Percentiles rank a stretch among this genome's conserved stretches.
Conservation (phyloP, 2,329 filamentous ascomycete species). For the Fusarium keratoplasticum region DNA sequence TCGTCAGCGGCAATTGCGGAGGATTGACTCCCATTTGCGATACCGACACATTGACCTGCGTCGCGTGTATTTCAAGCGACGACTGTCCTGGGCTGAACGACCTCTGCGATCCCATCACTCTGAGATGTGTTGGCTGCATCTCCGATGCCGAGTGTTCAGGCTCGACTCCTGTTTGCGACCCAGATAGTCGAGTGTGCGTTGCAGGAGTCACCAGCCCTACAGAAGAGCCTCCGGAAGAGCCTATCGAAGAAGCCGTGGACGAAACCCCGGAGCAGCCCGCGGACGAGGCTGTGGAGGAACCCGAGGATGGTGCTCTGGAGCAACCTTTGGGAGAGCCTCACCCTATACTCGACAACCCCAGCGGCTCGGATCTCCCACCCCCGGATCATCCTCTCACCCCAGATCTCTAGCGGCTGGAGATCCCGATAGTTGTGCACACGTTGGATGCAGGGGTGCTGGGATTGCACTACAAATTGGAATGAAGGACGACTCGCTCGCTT, state of each 20-base stretch:
- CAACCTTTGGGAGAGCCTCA: background rate
- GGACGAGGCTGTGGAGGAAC: background rate
- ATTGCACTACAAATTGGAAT: background rate
- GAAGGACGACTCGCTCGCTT: background rate
- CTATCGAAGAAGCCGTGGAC: background rate
- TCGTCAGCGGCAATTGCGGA: background rate
- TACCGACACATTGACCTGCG: background rate
- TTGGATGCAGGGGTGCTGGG: background rate
- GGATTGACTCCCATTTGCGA: background rate
- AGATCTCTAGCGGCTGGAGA: background rate
- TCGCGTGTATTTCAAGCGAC: background rate
- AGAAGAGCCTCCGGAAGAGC: background rate
- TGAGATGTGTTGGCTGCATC: background rate
- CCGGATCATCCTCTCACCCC: background rate
- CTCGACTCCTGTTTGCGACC: background rate
- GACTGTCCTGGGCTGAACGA: background rate
- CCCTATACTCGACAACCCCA: background rate
- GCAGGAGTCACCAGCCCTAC: background rate
- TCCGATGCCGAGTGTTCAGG: background rate
- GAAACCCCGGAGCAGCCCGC: background rate
- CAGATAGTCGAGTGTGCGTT: background rate
- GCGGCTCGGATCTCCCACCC: background rate
- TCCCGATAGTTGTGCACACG: too few species aligned
- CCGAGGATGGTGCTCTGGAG: background rate
- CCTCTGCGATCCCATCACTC: background rate